phyloP scores from a whole-genome alignment of 352 stramenopile genomes.

The Globisporangium ultimum region DNA sequence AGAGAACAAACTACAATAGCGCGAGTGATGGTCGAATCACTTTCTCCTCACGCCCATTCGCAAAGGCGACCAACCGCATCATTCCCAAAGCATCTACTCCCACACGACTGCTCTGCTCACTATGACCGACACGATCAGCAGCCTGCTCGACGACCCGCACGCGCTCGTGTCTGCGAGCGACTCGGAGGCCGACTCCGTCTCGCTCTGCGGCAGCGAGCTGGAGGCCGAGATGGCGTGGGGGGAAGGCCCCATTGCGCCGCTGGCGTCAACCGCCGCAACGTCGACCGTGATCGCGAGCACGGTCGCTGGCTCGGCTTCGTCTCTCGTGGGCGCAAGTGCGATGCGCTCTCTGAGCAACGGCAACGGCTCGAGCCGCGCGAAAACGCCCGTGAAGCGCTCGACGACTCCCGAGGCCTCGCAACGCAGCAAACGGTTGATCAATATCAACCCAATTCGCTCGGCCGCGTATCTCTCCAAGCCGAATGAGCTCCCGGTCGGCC shows the following conservation, averaged over 20 bases:
- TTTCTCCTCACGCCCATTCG: neutral
- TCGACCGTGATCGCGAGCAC: neutral
- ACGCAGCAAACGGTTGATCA: conserved; percentile 73
- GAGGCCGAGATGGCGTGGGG: conserved; percentile 78
- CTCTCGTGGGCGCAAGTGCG: conserved; percentile 1
- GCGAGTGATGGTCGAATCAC: too few species aligned
- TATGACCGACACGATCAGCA: conserved; percentile 11
- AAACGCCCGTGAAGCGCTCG: conserved; percentile 60
- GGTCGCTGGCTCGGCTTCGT: neutral
- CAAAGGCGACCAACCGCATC: neutral
- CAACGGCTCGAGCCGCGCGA: conserved; percentile 57
- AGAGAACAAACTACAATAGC: neutral
- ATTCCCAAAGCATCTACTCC: too few species aligned
- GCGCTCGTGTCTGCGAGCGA: conserved; percentile 35
- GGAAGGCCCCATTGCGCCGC: conserved; percentile 69
- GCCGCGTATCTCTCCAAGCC: conserved; percentile 59
- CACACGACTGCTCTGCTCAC: neutral
- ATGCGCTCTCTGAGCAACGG: conserved; percentile 54
- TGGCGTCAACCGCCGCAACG: conserved; percentile 7
- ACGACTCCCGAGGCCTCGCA: conserved; percentile 39
- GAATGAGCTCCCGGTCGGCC: conserved; percentile 62
- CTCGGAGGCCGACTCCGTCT: conserved; percentile 60
- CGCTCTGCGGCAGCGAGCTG: conserved; percentile 69
- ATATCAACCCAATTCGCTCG: conserved; percentile 74
- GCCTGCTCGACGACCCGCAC: conserved; percentile 18